phyloP scores from a whole-genome alignment of 441 rosid genomes.

The Croton laevigatus region DNA sequence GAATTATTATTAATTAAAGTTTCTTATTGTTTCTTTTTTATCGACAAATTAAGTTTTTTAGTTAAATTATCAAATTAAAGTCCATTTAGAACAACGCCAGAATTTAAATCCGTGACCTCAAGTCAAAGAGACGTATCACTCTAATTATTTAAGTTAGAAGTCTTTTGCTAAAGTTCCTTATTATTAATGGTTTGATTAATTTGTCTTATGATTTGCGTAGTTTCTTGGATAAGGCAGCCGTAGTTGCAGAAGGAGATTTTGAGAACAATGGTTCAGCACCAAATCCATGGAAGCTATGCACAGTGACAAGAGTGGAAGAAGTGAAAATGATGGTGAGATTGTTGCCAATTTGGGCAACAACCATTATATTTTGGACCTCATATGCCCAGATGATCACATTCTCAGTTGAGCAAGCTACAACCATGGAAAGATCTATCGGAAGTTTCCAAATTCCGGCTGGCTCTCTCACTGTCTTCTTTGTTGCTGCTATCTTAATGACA shows the following conservation, averaged over 20 bases:
- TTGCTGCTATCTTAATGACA: conserved; percentile 61
- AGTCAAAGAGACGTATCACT: too few relatives aligned
- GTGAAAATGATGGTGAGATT: conserved; percentile 77
- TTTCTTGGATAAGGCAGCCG: conserved; percentile 75
- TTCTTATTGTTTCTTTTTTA: too few relatives aligned
- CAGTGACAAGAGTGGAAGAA: conserved; percentile 83
- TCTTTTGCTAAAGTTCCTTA: too few relatives aligned
- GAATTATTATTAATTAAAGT: too few relatives aligned
- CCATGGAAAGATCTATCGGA: conserved; percentile 69
- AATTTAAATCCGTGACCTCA: too few relatives aligned
- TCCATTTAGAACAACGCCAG: too few relatives aligned
- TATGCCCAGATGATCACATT: conserved; percentile 93
- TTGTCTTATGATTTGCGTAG: conserved; percentile 27
- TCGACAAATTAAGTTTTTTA: background rate
- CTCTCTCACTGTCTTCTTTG: conserved; percentile 81
- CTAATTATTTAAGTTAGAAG: background rate
- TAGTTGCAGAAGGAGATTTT: conserved; percentile 57
- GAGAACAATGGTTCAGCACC: conserved; percentile 33
- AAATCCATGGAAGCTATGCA: conserved; percentile 74
- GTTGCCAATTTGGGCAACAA: conserved; percentile 93
- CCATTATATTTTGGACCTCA: conserved; percentile 83
- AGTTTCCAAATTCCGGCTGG: conserved; percentile 83
- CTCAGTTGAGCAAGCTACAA: conserved; percentile 87
- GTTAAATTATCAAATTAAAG: too few relatives aligned
- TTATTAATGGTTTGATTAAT: background rate